phyloP scores from a whole-genome alignment of 2,329 filamentous ascomycete genomes.

The Paradendryphiella salina region DNA sequence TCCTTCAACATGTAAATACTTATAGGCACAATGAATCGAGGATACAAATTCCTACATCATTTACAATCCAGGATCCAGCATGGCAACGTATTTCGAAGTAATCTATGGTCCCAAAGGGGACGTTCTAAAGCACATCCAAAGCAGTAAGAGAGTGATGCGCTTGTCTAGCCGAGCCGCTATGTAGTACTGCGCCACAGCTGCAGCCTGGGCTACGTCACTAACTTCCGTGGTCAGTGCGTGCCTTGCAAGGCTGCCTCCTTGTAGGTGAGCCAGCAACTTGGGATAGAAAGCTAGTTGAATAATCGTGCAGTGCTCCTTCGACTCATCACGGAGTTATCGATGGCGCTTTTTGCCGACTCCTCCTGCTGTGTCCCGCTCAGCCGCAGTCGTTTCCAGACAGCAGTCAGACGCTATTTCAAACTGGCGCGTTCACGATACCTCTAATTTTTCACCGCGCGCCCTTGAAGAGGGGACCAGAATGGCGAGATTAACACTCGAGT shows the following conservation, averaged over 20 bases:
- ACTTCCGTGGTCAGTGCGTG: neutral
- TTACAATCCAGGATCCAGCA: no score
- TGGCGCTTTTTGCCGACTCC: neutral
- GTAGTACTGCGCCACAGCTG: constrained; percentile 1
- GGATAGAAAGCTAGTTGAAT: neutral
- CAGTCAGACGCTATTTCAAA: neutral
- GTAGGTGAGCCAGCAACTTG: neutral
- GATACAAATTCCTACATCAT: no score
- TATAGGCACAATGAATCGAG: no score
- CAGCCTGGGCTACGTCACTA: neutral
- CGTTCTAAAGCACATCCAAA: no score
- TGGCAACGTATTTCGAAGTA: no score
- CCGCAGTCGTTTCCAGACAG: neutral
- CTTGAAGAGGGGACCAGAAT: no score
- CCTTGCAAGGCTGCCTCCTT: neutral
- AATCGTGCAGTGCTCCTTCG: no score
- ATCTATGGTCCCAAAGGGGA: no score
- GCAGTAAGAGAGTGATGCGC: no score
- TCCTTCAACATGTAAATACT: no score
- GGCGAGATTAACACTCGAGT: neutral
- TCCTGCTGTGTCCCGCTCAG: neutral
- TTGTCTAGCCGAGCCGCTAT: no score
- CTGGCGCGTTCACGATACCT: neutral
- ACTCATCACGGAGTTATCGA: neutral
- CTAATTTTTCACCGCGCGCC: no score